Percentiles rank a stretch among this genome's conserved stretches.
Evolutionary conservation across 306 rosid genomes (phyloP).

Genomic region (Begonia peltatifolia): DNA sequence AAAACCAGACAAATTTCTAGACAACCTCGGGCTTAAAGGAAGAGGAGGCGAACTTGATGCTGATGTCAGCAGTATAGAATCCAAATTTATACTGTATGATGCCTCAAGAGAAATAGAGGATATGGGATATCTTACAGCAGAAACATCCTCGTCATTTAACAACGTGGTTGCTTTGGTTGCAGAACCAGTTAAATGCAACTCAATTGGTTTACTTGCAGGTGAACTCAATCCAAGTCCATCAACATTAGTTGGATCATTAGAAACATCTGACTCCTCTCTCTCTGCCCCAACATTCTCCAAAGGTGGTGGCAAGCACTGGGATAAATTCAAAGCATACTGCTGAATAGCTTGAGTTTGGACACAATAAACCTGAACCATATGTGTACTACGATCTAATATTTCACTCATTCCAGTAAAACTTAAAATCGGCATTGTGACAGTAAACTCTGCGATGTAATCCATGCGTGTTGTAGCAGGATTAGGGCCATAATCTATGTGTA

Average conservation of each 20-base stretch:
- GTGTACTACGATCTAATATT: constrained; percentile 62
- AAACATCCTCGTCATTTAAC: constrained; percentile 33
- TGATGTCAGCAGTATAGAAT: constrained; percentile 38
- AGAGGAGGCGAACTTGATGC: constrained; percentile 51
- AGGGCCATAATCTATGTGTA: constrained; percentile 76
- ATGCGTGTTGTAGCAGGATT: constrained; percentile 66
- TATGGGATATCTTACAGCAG: constrained; percentile 40
- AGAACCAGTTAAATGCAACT: constrained; percentile 29
- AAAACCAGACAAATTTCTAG: constrained; percentile 71
- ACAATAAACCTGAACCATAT: constrained; percentile 86
- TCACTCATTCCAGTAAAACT: constrained; percentile 93
- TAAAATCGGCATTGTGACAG: constrained; percentile 92
- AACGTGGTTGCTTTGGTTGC: constrained; percentile 39
- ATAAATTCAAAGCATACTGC: constrained; percentile 91
- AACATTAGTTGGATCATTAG: constrained; percentile 36
- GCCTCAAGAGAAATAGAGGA: constrained; percentile 44
- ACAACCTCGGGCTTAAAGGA: constrained; percentile 79
- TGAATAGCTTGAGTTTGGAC: constrained; percentile 98
- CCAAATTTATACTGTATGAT: constrained; percentile 28
- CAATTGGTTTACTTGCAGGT: constrained; percentile 40
- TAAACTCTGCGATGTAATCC: constrained; percentile 93
- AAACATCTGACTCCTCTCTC: constrained; percentile 55
- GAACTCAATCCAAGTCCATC: constrained; percentile 48
- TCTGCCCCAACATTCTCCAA: constrained; percentile 54
- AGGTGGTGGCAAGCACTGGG: constrained; percentile 91